A percentile compares a stretch with the other conserved stretches of the same genome.
Evolutionary conservation across 129 eudicot genomes (phyloP).

Genomic region (Ambrosia artemisiifolia): DNA sequence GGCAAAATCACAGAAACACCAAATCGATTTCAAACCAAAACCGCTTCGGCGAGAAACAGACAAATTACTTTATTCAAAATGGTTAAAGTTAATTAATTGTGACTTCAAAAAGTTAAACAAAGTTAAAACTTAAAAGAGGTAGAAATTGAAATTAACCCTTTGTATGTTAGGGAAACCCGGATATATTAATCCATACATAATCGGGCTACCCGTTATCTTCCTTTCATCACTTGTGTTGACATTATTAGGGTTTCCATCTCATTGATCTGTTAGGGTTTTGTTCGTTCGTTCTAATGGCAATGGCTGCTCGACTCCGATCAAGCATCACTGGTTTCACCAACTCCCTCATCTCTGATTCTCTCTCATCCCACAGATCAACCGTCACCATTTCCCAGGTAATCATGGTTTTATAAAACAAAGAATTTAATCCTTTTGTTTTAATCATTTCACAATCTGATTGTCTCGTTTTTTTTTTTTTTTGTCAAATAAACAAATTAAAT

Average conservation of each 20-base stretch:
- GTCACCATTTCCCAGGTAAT: conserved; percentile 44
- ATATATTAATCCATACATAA: too few relatives aligned
- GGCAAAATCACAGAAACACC: too few relatives aligned
- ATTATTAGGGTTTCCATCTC: neutral
- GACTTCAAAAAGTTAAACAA: too few relatives aligned
- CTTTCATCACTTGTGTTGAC: neutral
- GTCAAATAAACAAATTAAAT: too few relatives aligned
- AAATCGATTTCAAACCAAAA: too few relatives aligned
- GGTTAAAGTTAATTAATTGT: too few relatives aligned
- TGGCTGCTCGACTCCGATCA: conserved; percentile 62
- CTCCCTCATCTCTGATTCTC: conserved; percentile 31
- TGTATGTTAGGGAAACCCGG: too few relatives aligned
- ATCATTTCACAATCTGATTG: neutral
- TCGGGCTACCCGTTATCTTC: neutral
- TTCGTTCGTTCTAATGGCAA: conserved; percentile 35
- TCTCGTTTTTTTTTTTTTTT: neutral
- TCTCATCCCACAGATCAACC: conserved; percentile 39
- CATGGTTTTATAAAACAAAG: neutral
- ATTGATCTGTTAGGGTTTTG: conserved; percentile 6
- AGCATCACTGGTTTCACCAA: conserved; percentile 41
- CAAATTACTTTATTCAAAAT: too few relatives aligned
- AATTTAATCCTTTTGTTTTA: too few relatives aligned
- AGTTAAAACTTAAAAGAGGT: too few relatives aligned
- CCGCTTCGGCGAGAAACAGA: too few relatives aligned
- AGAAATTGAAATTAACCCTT: too few relatives aligned